Evolutionary conservation across 2,329 filamentous ascomycete species (phyloP), one percentile per base, ranked within the genome.

Genomic region (Pestalotiopsis sp.): DNA sequence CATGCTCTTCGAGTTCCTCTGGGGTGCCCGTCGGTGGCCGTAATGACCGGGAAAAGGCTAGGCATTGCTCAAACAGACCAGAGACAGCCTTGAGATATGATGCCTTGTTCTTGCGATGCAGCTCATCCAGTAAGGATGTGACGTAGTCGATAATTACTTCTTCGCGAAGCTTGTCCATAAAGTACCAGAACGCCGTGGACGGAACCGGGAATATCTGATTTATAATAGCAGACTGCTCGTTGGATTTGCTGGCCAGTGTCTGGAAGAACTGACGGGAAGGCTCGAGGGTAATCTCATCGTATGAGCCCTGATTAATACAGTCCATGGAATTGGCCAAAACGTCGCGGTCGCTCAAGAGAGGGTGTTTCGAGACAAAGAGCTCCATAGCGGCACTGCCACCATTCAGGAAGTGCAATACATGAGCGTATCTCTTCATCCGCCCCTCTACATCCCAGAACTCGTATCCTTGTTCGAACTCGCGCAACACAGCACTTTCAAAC

Each of bases 391-490:
- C 91, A 56, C 87, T 86, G 17, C 94, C 94, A 31, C 93, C 94
- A 77, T 97, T 97, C 59, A 99, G 84, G 1, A 88, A 87, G 68
- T 93, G 90, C 68, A 99, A 82, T 17, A 99, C 94, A 74, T 94
- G 90, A 2, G 95, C 95, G 80, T 97, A 98, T 76, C 92, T 89
- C 73, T 88, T 90, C 95, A 98, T 98, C 66, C 91, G 87, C 2
- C 93, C 94, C 72, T 97, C 92, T 66, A 97, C 90, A 78, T 99
- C 95, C 82, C 92, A 93, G 58, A 90, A 91, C 78, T 96, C 93
- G 73, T 97, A 97, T 3, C 94, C 96, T 76, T 96, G 92, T 80
- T 97, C 93, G 73, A 99, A 99, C 78, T 99, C 96, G 63, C 92
- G 88, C 65, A 98, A 82, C 3, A 97, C 95, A 3, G 95, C 94